Evolutionary conservation across 1,284 basidiomycete genomes (phyloP), one percentile per base, ranked within the genome.

Genomic region (Mycena citricolor): DNA sequence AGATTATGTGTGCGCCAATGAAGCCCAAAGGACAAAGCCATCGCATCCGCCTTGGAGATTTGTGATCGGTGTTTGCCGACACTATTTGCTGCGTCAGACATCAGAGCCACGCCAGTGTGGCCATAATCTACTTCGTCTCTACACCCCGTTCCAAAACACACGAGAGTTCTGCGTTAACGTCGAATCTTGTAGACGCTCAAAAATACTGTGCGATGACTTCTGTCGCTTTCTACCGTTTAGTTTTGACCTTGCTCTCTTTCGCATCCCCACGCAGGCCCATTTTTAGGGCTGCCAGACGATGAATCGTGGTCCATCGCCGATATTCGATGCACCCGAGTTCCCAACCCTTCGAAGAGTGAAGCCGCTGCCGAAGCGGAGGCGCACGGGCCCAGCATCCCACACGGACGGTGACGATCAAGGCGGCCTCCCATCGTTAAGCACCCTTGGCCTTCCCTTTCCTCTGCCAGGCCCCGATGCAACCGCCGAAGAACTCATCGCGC

Each of bases 351-450:
- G 85, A 52, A 70, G 79, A 52, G 73, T 86, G 53, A 86, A 86
- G 60, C 86, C 86, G 19, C 72, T 89, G 35, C 86, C 86, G 28
- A 86, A 86, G 65, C 77, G 86, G 54, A 71, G 82, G 48, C 77
- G 82, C 45, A 79, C 73, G 14, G 56, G 52, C 17, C 37, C 39
- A 20, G 30, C 51, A 25, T 23, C 36, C 10, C 33, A 31, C 6
- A 37, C 46, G 34, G 54, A 45, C 36, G 40, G 31, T 36, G 49
- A 54, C 44, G 55, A 54, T 51, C 40, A n/a, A n/a, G n/a, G n/a
- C n/a, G 44, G 57, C 47, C 51, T 62, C 44, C 49, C 60, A 38
- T 58, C 60, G 32, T 52, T 62, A 44, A 61, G 58, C 46, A 50
- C 54, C 10, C 54, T 55, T 26, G 42, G 50, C 41, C 37, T 58